Conservation (phyloP, 2,329 filamentous ascomycete species). For the Cryphonectria japonica region DNA sequence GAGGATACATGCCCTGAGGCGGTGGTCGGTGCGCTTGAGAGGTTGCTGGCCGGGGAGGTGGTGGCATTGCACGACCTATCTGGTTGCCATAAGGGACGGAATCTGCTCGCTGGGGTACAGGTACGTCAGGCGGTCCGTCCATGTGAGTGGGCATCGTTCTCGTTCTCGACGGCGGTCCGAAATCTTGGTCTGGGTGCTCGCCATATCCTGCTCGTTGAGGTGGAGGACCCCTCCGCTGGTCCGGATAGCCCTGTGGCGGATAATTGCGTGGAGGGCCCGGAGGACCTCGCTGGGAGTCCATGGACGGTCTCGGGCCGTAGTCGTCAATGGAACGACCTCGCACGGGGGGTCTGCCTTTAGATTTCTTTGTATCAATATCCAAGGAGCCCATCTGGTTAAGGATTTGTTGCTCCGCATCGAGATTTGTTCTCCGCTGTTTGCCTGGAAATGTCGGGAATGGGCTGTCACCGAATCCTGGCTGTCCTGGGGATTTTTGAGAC, state of each 20-base stretch:
- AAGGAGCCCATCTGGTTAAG: slow-evolving; percentile 47
- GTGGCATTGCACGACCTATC: slow-evolving; percentile 47
- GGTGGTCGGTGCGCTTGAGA: slow-evolving; percentile 56
- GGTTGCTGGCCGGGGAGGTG: slow-evolving; percentile 59
- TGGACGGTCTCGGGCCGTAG: slow-evolving; percentile 38
- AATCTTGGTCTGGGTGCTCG: slow-evolving; percentile 47
- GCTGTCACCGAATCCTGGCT: slow-evolving; percentile 45
- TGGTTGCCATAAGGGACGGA: slow-evolving; percentile 52
- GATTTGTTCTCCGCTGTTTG: slow-evolving; percentile 43
- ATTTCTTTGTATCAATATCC: slow-evolving; percentile 38
- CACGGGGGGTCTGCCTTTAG: slow-evolving; percentile 25
- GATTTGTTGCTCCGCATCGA: slow-evolving; percentile 47
- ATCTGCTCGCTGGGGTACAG: slow-evolving; percentile 45
- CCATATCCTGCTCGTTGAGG: slow-evolving; percentile 40
- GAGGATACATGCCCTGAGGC: slow-evolving; percentile 56
- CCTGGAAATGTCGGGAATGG: slow-evolving; percentile 49
- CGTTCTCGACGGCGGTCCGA: slow-evolving; percentile 58
- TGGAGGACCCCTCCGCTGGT: slow-evolving; percentile 42
- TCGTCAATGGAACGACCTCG: slow-evolving; percentile 35
- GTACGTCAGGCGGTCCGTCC: slow-evolving; percentile 41
- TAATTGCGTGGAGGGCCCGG: slow-evolving; percentile 43
- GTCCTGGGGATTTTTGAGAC: slow-evolving; percentile 27
- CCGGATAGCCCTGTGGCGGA: slow-evolving; percentile 42
- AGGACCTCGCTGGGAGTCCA: slow-evolving; percentile 42
- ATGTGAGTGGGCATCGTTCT: slow-evolving; percentile 63